Evolutionary conservation across 768 basidiomycete species (phyloP), one percentile per base, ranked within the genome.

Genomic region (Mrakia gelida): DNA sequence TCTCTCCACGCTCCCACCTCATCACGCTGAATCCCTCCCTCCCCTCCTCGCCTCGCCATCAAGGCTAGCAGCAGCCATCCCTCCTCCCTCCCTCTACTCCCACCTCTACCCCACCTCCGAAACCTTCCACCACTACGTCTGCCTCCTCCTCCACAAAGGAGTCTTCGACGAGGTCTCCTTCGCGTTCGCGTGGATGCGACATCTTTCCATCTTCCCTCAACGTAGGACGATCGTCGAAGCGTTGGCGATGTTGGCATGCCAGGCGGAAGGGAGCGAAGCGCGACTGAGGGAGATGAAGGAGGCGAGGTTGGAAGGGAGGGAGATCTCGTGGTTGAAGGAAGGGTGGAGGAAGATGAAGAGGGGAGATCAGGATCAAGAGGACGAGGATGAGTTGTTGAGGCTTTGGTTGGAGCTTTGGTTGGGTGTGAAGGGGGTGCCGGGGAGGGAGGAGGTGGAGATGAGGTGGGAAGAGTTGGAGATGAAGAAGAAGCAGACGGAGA

Each of bases 181-280:
- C 43, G 63, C 63, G 28, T 67, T 75, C 32, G 74, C 74, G 1
- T 75, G 61, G 45, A 75, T 75, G 74, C 2, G 74, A 7, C 62
- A 63, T 32, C 74, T 63, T 10, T n/a, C 41, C 18, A 75, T 75
- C 41, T 30, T 15, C 15, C 74, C 74, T 26, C 41, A 75, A 26
- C 15, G 65, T 1, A 9, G 59, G n/a, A 75, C 74, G 28, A 56
- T 67, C 9, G 18, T 56, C 13, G 43, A 49, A 15, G 45, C 45
- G 71, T n/a, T 56, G 43, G 45, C 71, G 43, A 1, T 2, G 11
- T 6, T 56, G 28, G 45, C 21, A 13, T 18, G 6, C 7, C 1
- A 34, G 26, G 3, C 26, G n/a, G 15, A 43, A 1, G 2, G 7
- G 26, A 23, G 45, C 13, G 43, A 26, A 6, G 3, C 23, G 28